Base-by-base conservation (phyloP, 192 early-diverging fungal species). In the Entophlyctis helioformis region DNA sequence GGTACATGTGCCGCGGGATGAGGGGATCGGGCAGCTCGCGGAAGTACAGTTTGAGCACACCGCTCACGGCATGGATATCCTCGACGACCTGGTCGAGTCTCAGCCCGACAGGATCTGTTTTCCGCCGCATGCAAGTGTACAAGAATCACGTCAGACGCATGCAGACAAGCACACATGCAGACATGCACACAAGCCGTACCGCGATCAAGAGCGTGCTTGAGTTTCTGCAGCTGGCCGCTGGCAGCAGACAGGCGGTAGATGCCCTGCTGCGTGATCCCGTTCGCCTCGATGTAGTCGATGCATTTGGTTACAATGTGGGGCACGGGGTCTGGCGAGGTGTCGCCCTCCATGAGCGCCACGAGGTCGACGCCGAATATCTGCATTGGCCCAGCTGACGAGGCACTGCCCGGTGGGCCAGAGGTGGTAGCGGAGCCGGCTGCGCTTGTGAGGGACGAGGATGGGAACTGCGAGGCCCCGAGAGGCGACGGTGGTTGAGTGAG, bases 41-140 rank as follows among this genome's bases (percentile, higher is more conserved):
- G 59, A 98, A 85, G 74, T 85, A 98, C 39, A 91, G 67, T 57
- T 98, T 98, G 2, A 98, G 60, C 21, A 86, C 80, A 39, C 87
- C 78, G 19, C 89, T 63, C 7, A 94, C 66, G 45, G 78, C 83
- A 59, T 90, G 85, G 29, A 98, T 78, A 51, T 96, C 90, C 2
- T 66, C 61, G 26, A 71, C 61, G 18, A 80, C 76, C 29, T 58
- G 53, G 7, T 69, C 67, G 36, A 91, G 48, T 50, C 86, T 72
- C 0, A 85, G 80, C 10, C 68, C 51, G 22, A 80, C 68, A 4
- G 73, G 72, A 39, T 84, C 84, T 67, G 51, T 10, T 18, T 15
- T 11, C n/a, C n/a, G n/a, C n/a, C n/a, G n/a, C n/a, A n/a, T n/a
- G n/a, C n/a, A n/a, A n/a, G n/a, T n/a, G n/a, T n/a, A n/a, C n/a